Evolutionary conservation across 2,329 filamentous ascomycete species (phyloP).

Genomic region (Bipolaris zeicola): DNA sequence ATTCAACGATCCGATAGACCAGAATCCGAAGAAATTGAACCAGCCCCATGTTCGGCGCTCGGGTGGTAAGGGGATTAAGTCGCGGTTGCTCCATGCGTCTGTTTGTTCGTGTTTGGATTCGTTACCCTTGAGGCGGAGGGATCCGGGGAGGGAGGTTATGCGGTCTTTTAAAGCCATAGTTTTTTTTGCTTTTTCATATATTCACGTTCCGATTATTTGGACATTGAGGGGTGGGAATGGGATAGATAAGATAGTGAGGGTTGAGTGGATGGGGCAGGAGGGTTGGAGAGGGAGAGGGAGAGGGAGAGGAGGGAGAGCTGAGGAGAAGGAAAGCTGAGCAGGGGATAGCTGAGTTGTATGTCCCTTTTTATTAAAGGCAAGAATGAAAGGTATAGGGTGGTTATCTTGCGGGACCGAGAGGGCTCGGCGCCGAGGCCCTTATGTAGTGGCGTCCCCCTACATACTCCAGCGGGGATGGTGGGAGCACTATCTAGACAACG

Average conservation of each 20-base stretch:
- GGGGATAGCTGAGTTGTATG: neutral
- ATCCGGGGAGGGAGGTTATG: constrained; percentile 37
- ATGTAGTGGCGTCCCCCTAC: too few relatives aligned
- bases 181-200: neutral
- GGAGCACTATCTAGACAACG: too few relatives aligned
- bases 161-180: constrained; percentile 15
- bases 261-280: too few relatives aligned
- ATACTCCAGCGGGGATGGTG: too few relatives aligned
- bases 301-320: neutral
- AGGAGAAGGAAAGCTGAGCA: neutral
- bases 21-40: constrained; percentile 53
- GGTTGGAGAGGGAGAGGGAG: too few relatives aligned
- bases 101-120: constrained; percentile 54
- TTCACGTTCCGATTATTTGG: neutral
- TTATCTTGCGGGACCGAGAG: neutral
- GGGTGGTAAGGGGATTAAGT: constrained; percentile 48
- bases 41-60: constrained; percentile 50
- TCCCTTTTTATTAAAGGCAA: neutral
- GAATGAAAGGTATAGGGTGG: neutral
- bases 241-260: too few relatives aligned
- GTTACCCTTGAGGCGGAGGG: constrained; percentile 48
- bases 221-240: too few relatives aligned
- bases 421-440: neutral
- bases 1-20: constrained; percentile 50
- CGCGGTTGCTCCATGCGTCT: constrained; percentile 50